Evolutionary conservation across 257 asterid genomes (phyloP), one percentile per base, ranked within the genome.

Genomic region (Solanum rostratum): DNA sequence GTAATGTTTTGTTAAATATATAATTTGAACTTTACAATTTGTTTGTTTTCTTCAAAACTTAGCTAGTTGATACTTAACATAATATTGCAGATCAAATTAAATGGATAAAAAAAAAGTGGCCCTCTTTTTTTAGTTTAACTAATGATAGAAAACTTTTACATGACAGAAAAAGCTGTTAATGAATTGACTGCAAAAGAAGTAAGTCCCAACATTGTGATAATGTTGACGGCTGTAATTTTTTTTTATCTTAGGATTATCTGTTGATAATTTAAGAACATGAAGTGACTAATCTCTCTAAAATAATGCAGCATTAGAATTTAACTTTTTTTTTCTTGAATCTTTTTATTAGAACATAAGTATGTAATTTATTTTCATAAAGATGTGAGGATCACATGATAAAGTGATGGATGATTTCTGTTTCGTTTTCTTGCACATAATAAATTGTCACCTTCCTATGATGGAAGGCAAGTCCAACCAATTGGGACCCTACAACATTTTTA

Each of bases 381-480:
- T 20, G n/a, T 52, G 83, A 89, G 87, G 83, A 85, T 88, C 98
- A 90, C 97, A 85, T 91, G 94, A 87, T 89, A 87, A 87, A 88
- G 92, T 82, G 89, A 88, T 85, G 93, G 90, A 76, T 85, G 88
- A 84, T 80, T 86, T 81, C 85, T 84, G 89, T 90, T 30, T 62
- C 79, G 20, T 74, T 45, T 84, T 81, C 46, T 66, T 78, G 2
- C 70, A 73, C 83, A 24, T 81, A 87, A 85, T 81, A 80, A 91
- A 91, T 91, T 66, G 84, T 73, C 82, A 81, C 88, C 85, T 82
- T 85, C 82, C 85, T 57, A 45, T 81, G 65, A 41, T 57, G 84
- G 29, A 88, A 90, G 93, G 76, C 90, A 89, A 62, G 84, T 90
- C 91, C 88, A 92, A 91, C 97, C 86, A 88, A 91, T 88, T 87